Conservation (phyloP, 441 rosid genomes). For the Adansonia grandidieri region DNA sequence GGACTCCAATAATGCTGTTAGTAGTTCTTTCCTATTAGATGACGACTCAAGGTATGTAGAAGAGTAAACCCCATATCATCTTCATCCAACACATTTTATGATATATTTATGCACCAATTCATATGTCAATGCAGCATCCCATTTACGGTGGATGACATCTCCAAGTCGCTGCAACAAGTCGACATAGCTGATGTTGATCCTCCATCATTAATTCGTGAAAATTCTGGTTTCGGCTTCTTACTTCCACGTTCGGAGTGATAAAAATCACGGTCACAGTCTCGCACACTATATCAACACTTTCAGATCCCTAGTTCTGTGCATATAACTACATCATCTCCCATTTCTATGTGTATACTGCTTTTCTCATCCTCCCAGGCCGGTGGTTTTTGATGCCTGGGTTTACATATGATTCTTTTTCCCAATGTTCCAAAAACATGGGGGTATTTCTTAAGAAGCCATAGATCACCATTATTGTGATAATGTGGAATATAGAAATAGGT, state of each 20-base stretch:
- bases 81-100: neutral
- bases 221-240: constrained; percentile 60
- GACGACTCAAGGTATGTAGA: constrained; percentile 59
- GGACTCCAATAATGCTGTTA: constrained; percentile 64
- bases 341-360: constrained; percentile 39
- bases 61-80: neutral
- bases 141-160: constrained; percentile 63
- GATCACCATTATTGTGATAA: constrained; percentile 10
- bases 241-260: constrained; percentile 54
- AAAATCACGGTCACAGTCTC: neutral
- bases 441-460: constrained; percentile 37
- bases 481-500: constrained; percentile 24
- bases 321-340: constrained; percentile 37
- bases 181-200: constrained; percentile 63
- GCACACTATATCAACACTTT: neutral
- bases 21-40: constrained; percentile 64
- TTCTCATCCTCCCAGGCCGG: constrained; percentile 29
- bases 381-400: constrained; percentile 35
- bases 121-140: constrained; percentile 56
- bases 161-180: constrained; percentile 52
- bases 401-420: constrained; percentile 42
- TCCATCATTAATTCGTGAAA: constrained; percentile 59
- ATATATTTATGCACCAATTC: neutral
- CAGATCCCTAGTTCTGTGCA: constrained; percentile 44
- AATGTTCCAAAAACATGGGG: constrained; percentile 50